Evolutionary conservation across 805 yeast species (phyloP).

Genomic region (Ogataea allantospora): DNA sequence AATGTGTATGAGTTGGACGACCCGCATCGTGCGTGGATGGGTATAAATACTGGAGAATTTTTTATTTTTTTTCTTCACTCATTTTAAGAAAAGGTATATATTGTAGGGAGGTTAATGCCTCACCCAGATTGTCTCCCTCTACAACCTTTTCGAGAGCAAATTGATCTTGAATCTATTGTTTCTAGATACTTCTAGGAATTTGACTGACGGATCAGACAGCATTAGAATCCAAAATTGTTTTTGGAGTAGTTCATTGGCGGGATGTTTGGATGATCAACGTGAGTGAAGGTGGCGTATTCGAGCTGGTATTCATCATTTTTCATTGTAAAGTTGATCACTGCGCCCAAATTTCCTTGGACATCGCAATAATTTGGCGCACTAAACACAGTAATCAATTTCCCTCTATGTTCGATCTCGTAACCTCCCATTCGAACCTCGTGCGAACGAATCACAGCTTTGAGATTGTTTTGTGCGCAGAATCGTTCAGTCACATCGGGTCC

Average conservation of each 20-base stretch:
- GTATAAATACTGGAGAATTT: constrained; percentile 4
- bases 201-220: constrained; percentile 17
- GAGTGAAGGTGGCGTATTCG: constrained; percentile 62
- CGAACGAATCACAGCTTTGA: constrained; percentile 82
- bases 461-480: constrained; percentile 69
- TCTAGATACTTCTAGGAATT: constrained; percentile 8
- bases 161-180: constrained; percentile 6
- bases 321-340: constrained; percentile 69
- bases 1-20: background rate
- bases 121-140: constrained; percentile 39
- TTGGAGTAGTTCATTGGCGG: constrained; percentile 91
- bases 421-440: constrained; percentile 96
- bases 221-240: constrained; percentile 39
- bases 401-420: constrained; percentile 82
- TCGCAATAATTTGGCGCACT: constrained; percentile 99
- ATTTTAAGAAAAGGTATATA: constrained; percentile 35
- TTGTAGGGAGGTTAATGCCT: constrained; percentile 40
- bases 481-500: constrained; percentile 91
- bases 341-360: constrained; percentile 86
- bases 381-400: constrained; percentile 87
- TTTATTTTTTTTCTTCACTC: constrained; percentile 29
- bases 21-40: background rate
- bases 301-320: constrained; percentile 48
- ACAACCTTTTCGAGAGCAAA: constrained; percentile 36
- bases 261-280: constrained; percentile 86